Percentiles rank a stretch among this genome's conserved stretches.
These are phyloP conservation scores for Cadophora sp. DNA, from an alignment of 2,329 filamentous ascomycete genomes.

Conservation along the genomic window DNA sequence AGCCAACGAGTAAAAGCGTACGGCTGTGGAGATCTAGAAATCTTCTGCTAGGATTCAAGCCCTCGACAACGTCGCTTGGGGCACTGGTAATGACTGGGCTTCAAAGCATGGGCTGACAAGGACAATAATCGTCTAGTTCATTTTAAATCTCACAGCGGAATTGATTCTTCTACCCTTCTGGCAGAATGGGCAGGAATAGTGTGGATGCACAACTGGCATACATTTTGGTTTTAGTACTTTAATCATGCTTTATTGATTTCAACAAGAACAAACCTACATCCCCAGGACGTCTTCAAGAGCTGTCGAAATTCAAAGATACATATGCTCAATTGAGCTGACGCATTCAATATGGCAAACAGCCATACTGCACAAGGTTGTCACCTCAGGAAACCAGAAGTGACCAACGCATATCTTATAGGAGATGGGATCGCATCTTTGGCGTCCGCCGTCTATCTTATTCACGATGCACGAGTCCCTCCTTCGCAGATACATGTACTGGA, in stretches of 20 bases:
- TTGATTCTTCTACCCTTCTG: neutral
- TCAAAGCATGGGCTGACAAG: neutral
- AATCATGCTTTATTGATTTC: neutral
- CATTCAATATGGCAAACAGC: constrained; percentile 2
- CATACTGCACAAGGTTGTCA: neutral
- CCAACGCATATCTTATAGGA: constrained; percentile 43
- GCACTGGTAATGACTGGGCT: neutral
- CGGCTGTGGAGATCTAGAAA: neutral
- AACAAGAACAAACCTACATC: neutral
- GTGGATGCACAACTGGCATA: neutral
- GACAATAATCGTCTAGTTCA: neutral
- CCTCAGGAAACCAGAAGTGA: constrained; percentile 32
- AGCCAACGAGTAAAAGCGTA: too few species aligned
- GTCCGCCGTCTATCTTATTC: constrained; percentile 41
- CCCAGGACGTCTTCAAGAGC: neutral
- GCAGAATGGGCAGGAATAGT: neutral
- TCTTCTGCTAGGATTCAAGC: neutral
- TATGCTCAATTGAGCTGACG: constrained; percentile 1
- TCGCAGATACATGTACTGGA: constrained; percentile 44
- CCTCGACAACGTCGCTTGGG: neutral
- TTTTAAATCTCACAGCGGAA: neutral
- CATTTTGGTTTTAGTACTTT: neutral
- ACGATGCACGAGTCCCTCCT: constrained; percentile 42
- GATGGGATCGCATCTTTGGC: constrained; percentile 44
- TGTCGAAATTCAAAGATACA: neutral